phyloP scores from a whole-genome alignment of 1,284 basidiomycete genomes.

The Leucoagaricus sp. region DNA sequence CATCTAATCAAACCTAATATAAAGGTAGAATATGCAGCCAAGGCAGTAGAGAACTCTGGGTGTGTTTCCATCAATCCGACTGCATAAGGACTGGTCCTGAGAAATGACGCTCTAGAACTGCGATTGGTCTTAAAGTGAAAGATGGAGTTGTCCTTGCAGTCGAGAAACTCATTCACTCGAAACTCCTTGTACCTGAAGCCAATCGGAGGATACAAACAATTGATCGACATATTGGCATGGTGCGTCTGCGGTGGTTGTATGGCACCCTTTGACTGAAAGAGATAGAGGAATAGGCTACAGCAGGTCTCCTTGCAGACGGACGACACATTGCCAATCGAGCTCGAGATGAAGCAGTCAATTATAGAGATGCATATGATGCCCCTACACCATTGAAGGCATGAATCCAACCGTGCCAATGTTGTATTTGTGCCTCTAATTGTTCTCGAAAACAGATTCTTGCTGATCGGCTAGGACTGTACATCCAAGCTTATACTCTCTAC shows the following conservation, averaged over 20 bases:
- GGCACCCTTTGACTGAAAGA: neutral
- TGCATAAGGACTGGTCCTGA: neutral
- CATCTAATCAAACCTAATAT: constrained; percentile 12
- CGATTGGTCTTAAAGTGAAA: constrained; percentile 89
- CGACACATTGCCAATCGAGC: constrained; percentile 87
- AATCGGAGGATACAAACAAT: constrained; percentile 94
- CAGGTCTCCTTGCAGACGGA: constrained; percentile 94
- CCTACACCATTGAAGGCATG: constrained; percentile 79
- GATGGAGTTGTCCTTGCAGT: constrained; percentile 95
- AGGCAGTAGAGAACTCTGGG: constrained; percentile 99
- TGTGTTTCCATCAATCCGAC: constrained; percentile 32
- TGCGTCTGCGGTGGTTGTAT: constrained; percentile 34
- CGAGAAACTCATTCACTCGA: constrained; percentile 98
- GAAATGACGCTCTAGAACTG: constrained; percentile 58
- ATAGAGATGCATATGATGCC: constrained; percentile 76
- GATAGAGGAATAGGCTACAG: constrained; percentile 67
- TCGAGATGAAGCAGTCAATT: constrained; percentile 81
- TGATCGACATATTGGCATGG: constrained; percentile 92
- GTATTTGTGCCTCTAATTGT: constrained; percentile 4
- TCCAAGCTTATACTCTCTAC: constrained; percentile 97
- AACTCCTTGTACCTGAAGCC: constrained; percentile 91
- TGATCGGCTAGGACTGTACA: constrained; percentile 85
- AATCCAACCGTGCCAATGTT: constrained; percentile 33
- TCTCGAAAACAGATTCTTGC: constrained; percentile 63
- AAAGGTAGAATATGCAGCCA: constrained; percentile 99